Base-by-base conservation (phyloP, 768 basidiomycete species). In the Gelatoporia subvermispora region DNA sequence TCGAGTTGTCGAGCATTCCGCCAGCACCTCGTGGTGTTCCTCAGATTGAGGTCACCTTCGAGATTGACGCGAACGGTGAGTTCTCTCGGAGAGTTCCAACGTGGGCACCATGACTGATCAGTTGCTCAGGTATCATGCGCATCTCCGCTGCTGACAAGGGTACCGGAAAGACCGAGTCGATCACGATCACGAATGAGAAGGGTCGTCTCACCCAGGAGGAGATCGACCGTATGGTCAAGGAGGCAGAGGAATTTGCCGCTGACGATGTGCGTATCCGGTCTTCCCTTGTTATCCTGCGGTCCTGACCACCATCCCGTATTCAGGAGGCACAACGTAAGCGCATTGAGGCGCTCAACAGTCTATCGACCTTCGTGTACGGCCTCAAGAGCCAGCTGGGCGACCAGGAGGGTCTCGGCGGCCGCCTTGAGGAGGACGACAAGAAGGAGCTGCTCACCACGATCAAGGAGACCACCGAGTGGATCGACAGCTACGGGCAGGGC, bases 111-210 rank as follows among this genome's bases (percentile, higher is more conserved):
- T 31, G 28, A 13, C 28, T 31, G 7, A 31, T 31, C 13, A 13
- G 13, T 13, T 13, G 5, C 28, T 7, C 28, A 31, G 90, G 89
- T 75, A 94, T 95, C 60, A 85, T 94, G 84, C 93, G 90, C 67
- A 91, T 95, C 41, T 76, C 77, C 36, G 93, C 92, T 13, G 77
- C 87, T 25, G 93, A 94, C 67, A 94, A 94, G 85, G 91, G 88
- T 65, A 94, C 90, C 77, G 60, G 73, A 80, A 93, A 93, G 69
- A 84, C 85, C 0, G 83, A 88, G 67, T 85, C 82, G 37, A 91
- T 95, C 68, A 93, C 90, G 35, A 97, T 96, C 72, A 93, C 82
- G 59, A 96, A 96, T 71, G 92, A 95, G 68, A 94, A 93, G 74
- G 93, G 91, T 39, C 89, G 94, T 72, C 82, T 65, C 17, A 59